phyloP scores from a whole-genome alignment of 2,329 filamentous ascomycete genomes.

The Phyllachora maydis region DNA sequence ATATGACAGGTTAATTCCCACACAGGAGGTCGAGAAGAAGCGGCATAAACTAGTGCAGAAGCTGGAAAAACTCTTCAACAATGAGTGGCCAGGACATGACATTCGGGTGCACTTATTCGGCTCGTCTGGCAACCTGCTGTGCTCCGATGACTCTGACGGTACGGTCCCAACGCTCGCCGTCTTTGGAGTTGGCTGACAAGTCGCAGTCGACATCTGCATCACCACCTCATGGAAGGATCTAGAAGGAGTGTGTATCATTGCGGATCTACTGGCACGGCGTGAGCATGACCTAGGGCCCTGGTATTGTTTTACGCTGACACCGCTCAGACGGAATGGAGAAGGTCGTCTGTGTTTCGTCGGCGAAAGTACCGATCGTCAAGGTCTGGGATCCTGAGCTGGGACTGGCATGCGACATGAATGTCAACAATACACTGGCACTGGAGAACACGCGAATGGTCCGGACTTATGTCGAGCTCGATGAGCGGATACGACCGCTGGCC shows the following conservation, averaged over 20 bases:
- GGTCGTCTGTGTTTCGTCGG: constrained; percentile 82
- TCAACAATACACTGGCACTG: constrained; percentile 87
- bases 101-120: constrained; percentile 90
- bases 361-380: constrained; percentile 96
- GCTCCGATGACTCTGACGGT: constrained; percentile 93
- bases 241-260: constrained; percentile 79
- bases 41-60: constrained; percentile 64
- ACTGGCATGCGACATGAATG: constrained; percentile 92
- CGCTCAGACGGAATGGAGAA: constrained; percentile 81
- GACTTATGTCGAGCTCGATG: constrained; percentile 86
- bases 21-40: constrained; percentile 54
- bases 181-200: constrained; percentile 10
- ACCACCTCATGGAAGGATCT: constrained; percentile 76
- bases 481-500: constrained; percentile 72
- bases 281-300: constrained; percentile 17
- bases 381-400: constrained; percentile 89
- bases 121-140: constrained; percentile 90
- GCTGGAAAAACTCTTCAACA: constrained; percentile 69
- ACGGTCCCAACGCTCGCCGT: constrained; percentile 12
- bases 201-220: constrained; percentile 85
- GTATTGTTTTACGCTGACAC: not conserved
- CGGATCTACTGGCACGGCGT: constrained; percentile 70
- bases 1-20: constrained; percentile 71
- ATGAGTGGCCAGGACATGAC: constrained; percentile 77
- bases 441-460: constrained; percentile 98